Base-by-base conservation (phyloP, 805 yeast genomes). In the Saccharomycopsis amapae region DNA sequence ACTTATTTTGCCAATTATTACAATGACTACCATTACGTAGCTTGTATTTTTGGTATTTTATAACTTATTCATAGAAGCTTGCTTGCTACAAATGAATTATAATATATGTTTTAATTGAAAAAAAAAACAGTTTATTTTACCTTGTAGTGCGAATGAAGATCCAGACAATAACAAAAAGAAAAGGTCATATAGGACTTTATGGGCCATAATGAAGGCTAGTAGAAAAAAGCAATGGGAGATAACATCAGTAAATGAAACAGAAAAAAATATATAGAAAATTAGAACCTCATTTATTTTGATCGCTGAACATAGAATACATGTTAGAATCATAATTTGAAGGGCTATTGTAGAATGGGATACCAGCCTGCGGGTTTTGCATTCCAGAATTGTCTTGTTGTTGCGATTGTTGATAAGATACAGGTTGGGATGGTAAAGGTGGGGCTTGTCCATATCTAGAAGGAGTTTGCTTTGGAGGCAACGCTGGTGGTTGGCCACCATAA, bases 311-410 rank as follows among this genome's bases (percentile, higher is more conserved):
- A 5, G 73, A 64, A 52, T 75, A 73, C 60, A 74, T 55, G 41
- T 68, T 60, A 4, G 73, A 70, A 57, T 73, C 71, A 55, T 67
- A 75, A 2, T 70, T 74, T 1, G 79, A 69, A 1, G 79, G 77
- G 3, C 68, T 72, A 38, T 65, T 65, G 51, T 75, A 75, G 49
- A 73, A 71, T 2, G 64, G 59, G 17, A 67, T 61, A 22, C 72
- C 71, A 26, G 58, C 56, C 32, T 59, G 60, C 25, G 58, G 62
- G 10, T 33, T 30, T 6, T 58, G 56, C 43, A 47, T 49, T 23
- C 37, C 20, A 34, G n/a, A n/a, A n/a, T n/a, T n/a, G n/a, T n/a
- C n/a, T n/a, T 48, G 55, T 30, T 54, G 61, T 23, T 53, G 57
- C 20, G 56, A 57, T 12, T 58, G 62, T 22, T n/a, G n/a, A n/a